A percentile compares a stretch with the other conserved stretches of the same genome.
phyloP scores from a whole-genome alignment of 2,329 filamentous ascomycete species.

The Colletotrichum sp. region DNA sequence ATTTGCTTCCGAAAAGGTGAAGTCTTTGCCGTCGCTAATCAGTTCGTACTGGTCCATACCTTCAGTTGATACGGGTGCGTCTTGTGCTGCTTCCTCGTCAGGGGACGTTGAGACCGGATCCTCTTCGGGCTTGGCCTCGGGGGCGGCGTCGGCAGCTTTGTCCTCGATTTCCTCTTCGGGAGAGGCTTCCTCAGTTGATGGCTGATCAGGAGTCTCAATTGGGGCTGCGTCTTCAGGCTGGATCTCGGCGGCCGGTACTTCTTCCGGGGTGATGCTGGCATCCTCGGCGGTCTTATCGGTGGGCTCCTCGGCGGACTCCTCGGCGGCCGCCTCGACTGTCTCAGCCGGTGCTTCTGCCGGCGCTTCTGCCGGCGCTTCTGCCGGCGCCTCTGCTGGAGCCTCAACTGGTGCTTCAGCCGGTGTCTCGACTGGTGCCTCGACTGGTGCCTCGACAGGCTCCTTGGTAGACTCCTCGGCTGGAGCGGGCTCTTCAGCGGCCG shows the following conservation, averaged over 20 bases:
- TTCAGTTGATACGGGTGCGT: neutral
- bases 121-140: neutral
- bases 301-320: neutral
- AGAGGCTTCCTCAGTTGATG: neutral
- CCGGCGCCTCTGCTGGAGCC: neutral
- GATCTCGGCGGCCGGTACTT: neutral
- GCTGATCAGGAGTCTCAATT: neutral
- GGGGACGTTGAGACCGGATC: neutral
- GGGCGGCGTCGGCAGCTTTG: neutral
- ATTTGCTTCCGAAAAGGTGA: neutral
- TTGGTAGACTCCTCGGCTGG: neutral
- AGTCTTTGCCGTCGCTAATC: slow-evolving; percentile 17
- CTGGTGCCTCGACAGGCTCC: neutral
- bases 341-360: no score
- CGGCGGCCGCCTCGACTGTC: neutral
- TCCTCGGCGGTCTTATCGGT: neutral
- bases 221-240: neutral
- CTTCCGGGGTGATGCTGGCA: neutral
- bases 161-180: neutral
- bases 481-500: neutral
- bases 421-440: neutral
- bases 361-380: no score
- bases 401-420: neutral
- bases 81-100: neutral
- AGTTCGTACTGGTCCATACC: slow-evolving; percentile 17